Percentiles rank a stretch among this genome's conserved stretches.
These are phyloP conservation scores for Vanrija pseudolonga DNA, from an alignment of 1,284 basidiomycete species.

Conservation along the genomic window DNA sequence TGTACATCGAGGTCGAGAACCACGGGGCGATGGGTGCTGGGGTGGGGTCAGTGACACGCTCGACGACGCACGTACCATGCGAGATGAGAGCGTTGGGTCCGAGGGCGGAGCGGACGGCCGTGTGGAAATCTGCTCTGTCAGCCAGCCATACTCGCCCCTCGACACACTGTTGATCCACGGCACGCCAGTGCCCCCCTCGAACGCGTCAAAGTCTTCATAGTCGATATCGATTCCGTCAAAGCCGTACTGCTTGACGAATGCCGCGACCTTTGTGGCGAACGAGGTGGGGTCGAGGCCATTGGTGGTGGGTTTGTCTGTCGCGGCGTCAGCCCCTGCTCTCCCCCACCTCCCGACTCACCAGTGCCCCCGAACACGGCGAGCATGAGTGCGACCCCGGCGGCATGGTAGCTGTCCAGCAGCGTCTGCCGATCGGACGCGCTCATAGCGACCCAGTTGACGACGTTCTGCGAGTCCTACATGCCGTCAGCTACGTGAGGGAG, in stretches of 20 bases:
- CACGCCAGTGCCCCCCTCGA: slow-evolving; percentile 36
- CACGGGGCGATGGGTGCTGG: slow-evolving; percentile 43
- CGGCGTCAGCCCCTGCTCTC: too few species aligned
- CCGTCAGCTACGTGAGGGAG: background rate
- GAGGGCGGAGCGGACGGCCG: slow-evolving; percentile 32
- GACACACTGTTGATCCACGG: slow-evolving; percentile 15
- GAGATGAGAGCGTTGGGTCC: slow-evolving; percentile 43
- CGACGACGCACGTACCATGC: background rate
- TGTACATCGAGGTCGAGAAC: slow-evolving; percentile 36
- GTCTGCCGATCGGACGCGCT: slow-evolving; percentile 20
- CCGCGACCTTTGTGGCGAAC: slow-evolving; percentile 26
- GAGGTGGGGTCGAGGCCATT: background rate
- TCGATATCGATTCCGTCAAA: slow-evolving; percentile 55
- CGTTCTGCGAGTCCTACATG: background rate
- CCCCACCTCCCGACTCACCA: too few species aligned
- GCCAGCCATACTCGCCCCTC: background rate
- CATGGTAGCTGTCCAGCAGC: slow-evolving; percentile 46
- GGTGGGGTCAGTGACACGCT: background rate
- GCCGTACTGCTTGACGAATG: slow-evolving; percentile 47
- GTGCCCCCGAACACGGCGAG: slow-evolving; percentile 4
- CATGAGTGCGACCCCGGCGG: slow-evolving; percentile 24
- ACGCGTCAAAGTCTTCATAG: slow-evolving; percentile 42
- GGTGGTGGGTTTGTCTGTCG: slow-evolving; percentile 22
- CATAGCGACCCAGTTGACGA: slow-evolving; percentile 8
- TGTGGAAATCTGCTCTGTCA: slow-evolving; percentile 30